Conservation (phyloP, 441 rosid genomes). For the Capsella rubella region DNA sequence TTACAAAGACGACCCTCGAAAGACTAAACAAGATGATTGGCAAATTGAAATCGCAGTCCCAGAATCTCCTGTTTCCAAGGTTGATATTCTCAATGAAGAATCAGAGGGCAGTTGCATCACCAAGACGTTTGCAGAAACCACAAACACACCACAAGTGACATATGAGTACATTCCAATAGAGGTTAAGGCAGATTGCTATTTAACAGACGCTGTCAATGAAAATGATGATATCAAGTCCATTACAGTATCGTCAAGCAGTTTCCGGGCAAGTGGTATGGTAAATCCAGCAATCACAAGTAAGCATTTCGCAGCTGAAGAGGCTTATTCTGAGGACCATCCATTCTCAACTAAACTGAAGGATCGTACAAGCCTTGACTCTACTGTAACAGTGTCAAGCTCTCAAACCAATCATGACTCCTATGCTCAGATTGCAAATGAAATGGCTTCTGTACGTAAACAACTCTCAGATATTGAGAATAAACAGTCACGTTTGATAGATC, state of each 20-base stretch:
- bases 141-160: constrained; percentile 52
- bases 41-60: constrained; percentile 80
- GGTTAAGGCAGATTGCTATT: constrained; percentile 71
- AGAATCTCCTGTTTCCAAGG: constrained; percentile 51
- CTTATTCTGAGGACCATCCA: constrained; percentile 51
- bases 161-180: constrained; percentile 65
- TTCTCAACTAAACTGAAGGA: constrained; percentile 58
- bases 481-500: constrained; percentile 74
- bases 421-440: constrained; percentile 65
- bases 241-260: constrained; percentile 57
- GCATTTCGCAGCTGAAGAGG: constrained; percentile 55
- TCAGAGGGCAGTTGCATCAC: constrained; percentile 81
- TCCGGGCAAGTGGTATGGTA: constrained; percentile 48
- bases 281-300: constrained; percentile 54
- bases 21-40: constrained; percentile 73
- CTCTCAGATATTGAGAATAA: constrained; percentile 79
- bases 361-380: constrained; percentile 73
- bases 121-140: constrained; percentile 60
- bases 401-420: constrained; percentile 63
- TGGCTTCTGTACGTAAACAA: constrained; percentile 76
- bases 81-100: constrained; percentile 68
- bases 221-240: constrained; percentile 59
- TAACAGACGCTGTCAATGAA: constrained; percentile 54
- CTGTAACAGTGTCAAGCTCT: constrained; percentile 66
- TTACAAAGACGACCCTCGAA: constrained; percentile 51